These are phyloP conservation scores for Stagonosporopsis cucurbitacearum DNA, from an alignment of 2,329 filamentous ascomycete genomes.

Conservation along the genomic window DNA sequence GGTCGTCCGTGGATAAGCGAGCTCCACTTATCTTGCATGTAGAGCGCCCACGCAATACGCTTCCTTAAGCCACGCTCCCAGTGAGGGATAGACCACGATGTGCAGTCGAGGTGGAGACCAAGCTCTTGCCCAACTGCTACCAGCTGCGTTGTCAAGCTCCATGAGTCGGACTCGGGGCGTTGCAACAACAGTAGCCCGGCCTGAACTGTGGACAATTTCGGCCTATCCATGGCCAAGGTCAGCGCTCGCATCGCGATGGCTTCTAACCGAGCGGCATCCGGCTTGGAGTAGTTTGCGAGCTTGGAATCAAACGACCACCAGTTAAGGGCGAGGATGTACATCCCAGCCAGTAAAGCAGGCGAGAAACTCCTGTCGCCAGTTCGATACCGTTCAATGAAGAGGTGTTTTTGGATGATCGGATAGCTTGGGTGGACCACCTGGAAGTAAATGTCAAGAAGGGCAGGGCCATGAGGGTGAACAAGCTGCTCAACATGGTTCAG, in stretches of 20 bases:
- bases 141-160: slow-evolving; percentile 84
- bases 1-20: slow-evolving; percentile 84
- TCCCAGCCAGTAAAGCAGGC: slow-evolving; percentile 76
- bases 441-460: slow-evolving; percentile 82
- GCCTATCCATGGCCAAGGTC: slow-evolving; percentile 77
- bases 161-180: slow-evolving; percentile 77
- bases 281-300: slow-evolving; percentile 68
- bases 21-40: slow-evolving; percentile 95
- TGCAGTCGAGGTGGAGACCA: slow-evolving; percentile 86
- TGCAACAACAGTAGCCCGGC: slow-evolving; percentile 78
- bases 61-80: slow-evolving; percentile 89
- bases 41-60: slow-evolving; percentile 86
- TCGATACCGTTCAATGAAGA: slow-evolving; percentile 80
- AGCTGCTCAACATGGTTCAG: slow-evolving; percentile 76
- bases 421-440: slow-evolving; percentile 80
- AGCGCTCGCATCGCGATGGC: slow-evolving; percentile 75
- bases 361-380: slow-evolving; percentile 76
- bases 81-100: slow-evolving; percentile 81
- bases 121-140: slow-evolving; percentile 88
- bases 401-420: slow-evolving; percentile 80
- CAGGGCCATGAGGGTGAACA: slow-evolving; percentile 77
- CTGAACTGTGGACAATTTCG: slow-evolving; percentile 82
- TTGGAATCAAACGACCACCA: slow-evolving; percentile 82
- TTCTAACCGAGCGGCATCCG: slow-evolving; percentile 77
- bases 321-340: slow-evolving; percentile 85